These are phyloP conservation scores for Limonium bicolor DNA, from an alignment of 148 eudicot genomes.

Conservation along the genomic window DNA sequence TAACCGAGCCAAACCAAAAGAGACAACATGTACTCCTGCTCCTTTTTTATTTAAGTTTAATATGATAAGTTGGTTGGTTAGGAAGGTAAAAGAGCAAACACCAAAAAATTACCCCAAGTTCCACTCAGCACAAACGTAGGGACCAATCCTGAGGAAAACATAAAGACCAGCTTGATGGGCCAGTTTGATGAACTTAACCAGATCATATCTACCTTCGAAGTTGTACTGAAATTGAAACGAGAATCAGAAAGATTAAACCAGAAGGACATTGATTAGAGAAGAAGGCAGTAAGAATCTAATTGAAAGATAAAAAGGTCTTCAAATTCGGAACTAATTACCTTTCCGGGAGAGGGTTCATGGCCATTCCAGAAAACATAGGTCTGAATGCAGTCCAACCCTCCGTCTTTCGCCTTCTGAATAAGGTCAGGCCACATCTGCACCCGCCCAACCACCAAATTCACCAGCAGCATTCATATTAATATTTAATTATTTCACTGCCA, in stretches of 20 bases:
- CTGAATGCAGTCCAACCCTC: conserved; percentile 70
- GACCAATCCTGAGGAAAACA: conserved; percentile 57
- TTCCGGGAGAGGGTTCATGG: conserved; percentile 81
- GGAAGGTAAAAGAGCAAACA: not conserved
- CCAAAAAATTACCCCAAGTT: conserved; percentile 51
- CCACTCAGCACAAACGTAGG: conserved; percentile 74
- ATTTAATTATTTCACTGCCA: too few relatives aligned
- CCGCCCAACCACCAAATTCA: not conserved
- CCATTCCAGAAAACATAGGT: conserved; percentile 85
- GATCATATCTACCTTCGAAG: conserved; percentile 33
- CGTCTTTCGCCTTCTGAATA: conserved; percentile 55
- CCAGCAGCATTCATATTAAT: not conserved
- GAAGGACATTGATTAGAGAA: too few relatives aligned
- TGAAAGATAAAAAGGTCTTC: too few relatives aligned
- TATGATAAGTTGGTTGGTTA: not conserved
- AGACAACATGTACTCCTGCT: not conserved
- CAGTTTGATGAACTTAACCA: conserved; percentile 39
- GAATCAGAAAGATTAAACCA: too few relatives aligned
- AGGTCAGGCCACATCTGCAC: conserved; percentile 91
- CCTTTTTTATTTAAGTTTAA: not conserved
- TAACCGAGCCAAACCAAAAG: not conserved
- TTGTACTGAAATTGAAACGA: conserved; percentile 21
- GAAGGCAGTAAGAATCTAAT: not conserved
- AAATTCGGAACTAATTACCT: conserved; percentile 20
- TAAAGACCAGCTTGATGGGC: conserved; percentile 47